Conservation (phyloP, 768 basidiomycete genomes). For the Termitomyces eurrhizus region DNA sequence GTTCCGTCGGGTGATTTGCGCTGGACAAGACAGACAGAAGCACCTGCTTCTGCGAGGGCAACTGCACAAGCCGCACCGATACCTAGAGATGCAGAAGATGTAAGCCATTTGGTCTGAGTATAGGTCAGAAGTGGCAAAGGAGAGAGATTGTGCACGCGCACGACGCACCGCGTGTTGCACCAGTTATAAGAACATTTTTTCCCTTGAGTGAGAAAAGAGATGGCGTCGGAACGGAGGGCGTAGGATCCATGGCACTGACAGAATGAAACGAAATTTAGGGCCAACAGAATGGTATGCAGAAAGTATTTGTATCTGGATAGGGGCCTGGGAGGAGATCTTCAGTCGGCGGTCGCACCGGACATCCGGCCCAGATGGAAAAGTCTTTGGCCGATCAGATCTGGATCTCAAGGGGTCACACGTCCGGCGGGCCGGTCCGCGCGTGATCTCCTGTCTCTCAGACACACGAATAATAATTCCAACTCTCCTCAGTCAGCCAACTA, state of each 20-base stretch:
- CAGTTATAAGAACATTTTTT: conserved; percentile 74
- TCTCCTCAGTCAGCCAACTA: conserved; percentile 13
- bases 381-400: conserved; percentile 12
- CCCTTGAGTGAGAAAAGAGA: conserved; percentile 66
- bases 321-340: conserved; percentile 9
- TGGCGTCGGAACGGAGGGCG: conserved; percentile 44
- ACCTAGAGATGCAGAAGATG: conserved; percentile 22
- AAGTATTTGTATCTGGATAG: conserved; percentile 8
- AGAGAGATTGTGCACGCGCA: conserved; percentile 6
- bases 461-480: conserved; percentile 14
- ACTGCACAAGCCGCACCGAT: conserved; percentile 50
- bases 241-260: conserved; percentile 44
- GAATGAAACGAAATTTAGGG: conserved; percentile 7
- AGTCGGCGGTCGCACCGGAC: conserved; percentile 16
- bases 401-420: conserved; percentile 16
- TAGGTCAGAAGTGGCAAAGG: conserved; percentile 2
- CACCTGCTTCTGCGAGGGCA: conserved; percentile 47
- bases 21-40: conserved; percentile 42
- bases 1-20: conserved; percentile 23
- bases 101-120: not conserved
- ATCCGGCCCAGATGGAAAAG: conserved; percentile 12
- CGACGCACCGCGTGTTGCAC: conserved; percentile 64
- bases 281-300: not conserved
- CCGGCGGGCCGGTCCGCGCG: conserved; percentile 16
- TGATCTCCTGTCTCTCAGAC: conserved; percentile 19